A percentile compares a stretch with the other conserved stretches of the same genome.
phyloP scores from a whole-genome alignment of 257 asterid genomes.

The Nicotiana benthamiana region DNA sequence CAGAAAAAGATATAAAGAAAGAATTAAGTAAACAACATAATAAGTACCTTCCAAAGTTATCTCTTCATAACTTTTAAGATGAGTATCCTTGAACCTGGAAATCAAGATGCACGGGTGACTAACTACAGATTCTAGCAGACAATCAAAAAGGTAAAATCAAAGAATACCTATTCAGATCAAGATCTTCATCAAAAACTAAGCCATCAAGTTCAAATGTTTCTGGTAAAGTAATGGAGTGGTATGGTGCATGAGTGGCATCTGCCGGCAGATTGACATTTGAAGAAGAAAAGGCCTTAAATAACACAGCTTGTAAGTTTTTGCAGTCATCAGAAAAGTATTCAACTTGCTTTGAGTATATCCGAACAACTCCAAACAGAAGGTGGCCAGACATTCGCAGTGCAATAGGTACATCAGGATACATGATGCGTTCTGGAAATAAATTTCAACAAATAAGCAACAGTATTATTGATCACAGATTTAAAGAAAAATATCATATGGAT shows the following conservation, averaged over 20 bases:
- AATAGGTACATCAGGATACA: conserved; percentile 76
- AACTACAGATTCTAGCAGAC: neutral
- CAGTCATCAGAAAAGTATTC: conserved; percentile 73
- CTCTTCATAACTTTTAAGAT: conserved; percentile 49
- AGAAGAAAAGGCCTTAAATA: conserved; percentile 38
- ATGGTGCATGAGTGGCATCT: conserved; percentile 59
- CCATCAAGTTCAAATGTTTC: conserved; percentile 60
- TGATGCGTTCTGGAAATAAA: conserved; percentile 51
- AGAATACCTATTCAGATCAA: conserved; percentile 35
- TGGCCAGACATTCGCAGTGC: conserved; percentile 91
- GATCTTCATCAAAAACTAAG: conserved; percentile 40
- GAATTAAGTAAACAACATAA: neutral
- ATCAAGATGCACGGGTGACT: conserved; percentile 1
- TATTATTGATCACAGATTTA: neutral
- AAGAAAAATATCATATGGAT: neutral
- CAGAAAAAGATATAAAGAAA: neutral
- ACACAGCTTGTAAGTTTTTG: conserved; percentile 28
- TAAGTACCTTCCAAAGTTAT: conserved; percentile 64
- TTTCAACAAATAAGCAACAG: neutral
- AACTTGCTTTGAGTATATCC: conserved; percentile 82
- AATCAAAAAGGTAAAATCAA: neutral
- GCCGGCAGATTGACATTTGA: conserved; percentile 53
- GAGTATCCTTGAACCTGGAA: conserved; percentile 58
- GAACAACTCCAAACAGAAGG: conserved; percentile 89
- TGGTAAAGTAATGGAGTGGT: conserved; percentile 59